Evolutionary conservation across 2,329 filamentous ascomycete genomes (phyloP).

Genomic region (Penicillium sp.): DNA sequence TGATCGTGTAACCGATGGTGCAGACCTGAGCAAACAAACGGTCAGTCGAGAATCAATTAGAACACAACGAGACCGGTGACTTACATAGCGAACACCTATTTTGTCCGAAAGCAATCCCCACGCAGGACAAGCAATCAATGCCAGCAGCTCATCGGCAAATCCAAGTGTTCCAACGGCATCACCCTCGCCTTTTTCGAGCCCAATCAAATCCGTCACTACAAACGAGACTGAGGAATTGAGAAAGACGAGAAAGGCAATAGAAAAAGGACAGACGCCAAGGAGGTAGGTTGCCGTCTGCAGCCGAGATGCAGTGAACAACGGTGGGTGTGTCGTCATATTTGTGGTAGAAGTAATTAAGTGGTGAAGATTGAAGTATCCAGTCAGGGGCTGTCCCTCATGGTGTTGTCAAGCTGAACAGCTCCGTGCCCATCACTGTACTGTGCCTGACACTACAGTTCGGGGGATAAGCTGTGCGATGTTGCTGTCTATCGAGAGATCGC

Average conservation of each 20-base stretch:
- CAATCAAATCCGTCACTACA: conserved; percentile 61
- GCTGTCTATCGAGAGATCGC: neutral
- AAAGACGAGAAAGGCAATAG: conserved; percentile 63
- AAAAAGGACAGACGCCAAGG: conserved; percentile 60
- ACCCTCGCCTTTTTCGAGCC: conserved; percentile 52
- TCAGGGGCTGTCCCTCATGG: neutral
- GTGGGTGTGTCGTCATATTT: conserved; percentile 26
- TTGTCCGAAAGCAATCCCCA: conserved; percentile 50
- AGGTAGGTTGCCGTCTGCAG: conserved; percentile 58
- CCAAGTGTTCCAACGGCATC: conserved; percentile 56
- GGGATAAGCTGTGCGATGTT: neutral
- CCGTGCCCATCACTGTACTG: neutral
- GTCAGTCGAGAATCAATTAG: neutral
- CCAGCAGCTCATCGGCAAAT: conserved; percentile 49
- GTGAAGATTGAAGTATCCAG: neutral
- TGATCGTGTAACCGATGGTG: conserved; percentile 75
- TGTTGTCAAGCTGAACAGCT: neutral
- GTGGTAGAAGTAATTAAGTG: neutral
- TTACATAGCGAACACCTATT: conserved; percentile 46
- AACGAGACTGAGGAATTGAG: conserved; percentile 63
- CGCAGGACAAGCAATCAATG: conserved; percentile 45
- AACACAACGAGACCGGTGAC: conserved; percentile 12
- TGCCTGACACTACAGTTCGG: neutral
- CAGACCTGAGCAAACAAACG: conserved; percentile 34
- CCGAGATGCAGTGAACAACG: conserved; percentile 54